Conservation (phyloP, 202 grass and related monocot species). For the Saccharum hybrid region DNA sequence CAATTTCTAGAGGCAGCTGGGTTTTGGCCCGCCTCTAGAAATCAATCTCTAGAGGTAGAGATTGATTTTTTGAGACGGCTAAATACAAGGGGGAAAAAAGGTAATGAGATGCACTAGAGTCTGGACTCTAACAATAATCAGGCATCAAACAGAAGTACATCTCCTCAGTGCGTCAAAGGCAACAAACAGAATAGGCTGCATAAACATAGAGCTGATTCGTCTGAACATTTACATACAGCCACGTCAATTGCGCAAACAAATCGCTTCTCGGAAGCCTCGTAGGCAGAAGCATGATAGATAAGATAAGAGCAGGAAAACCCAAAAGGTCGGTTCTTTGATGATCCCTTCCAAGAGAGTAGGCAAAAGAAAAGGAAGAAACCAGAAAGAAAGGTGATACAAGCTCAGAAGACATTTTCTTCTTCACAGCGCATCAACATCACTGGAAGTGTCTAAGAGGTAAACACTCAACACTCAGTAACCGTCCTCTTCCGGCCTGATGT, state of each 20-base stretch:
- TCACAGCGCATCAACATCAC: constrained; percentile 18
- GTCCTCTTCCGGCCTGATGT: constrained; percentile 59
- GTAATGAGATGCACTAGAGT: neutral
- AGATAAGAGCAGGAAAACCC: constrained; percentile 34
- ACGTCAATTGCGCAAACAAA: constrained; percentile 25
- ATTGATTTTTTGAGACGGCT: too few relatives aligned
- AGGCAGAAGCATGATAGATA: neutral
- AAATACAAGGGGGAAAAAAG: neutral
- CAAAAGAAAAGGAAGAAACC: neutral
- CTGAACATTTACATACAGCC: constrained; percentile 41
- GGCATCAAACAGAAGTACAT: neutral
- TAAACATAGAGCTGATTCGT: constrained; percentile 17
- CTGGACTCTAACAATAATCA: neutral
- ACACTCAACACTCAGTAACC: constrained; percentile 51
- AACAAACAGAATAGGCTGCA: neutral
- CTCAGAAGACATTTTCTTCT: constrained; percentile 54
- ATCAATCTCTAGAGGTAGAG: too few relatives aligned
- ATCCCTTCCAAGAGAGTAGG: neutral
- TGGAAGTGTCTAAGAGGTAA: neutral
- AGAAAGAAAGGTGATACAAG: constrained; percentile 47
- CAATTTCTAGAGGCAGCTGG: too few relatives aligned
- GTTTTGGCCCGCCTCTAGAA: too few relatives aligned
- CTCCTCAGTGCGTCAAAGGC: neutral
- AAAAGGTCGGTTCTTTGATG: neutral
- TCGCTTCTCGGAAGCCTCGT: constrained; percentile 11